A percentile compares a stretch with the other conserved stretches of the same genome.
Evolutionary conservation across 2,329 filamentous ascomycete species (phyloP).

Genomic region (Dothideomycetes sp.): DNA sequence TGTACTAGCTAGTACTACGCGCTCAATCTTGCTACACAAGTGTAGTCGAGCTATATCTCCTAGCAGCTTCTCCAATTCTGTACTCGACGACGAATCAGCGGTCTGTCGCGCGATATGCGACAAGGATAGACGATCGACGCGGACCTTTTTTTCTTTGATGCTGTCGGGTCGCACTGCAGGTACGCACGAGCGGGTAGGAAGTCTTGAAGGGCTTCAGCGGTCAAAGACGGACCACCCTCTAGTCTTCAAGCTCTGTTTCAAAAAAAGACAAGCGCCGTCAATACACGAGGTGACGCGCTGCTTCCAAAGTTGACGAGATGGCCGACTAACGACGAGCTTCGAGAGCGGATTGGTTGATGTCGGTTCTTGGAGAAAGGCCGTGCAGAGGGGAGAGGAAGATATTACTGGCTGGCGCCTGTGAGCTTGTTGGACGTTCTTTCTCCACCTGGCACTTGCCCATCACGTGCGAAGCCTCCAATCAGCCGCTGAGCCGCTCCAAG

Average conservation of each 20-base stretch:
- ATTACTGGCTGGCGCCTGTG: conserved; percentile 14
- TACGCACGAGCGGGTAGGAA: conserved; percentile 10
- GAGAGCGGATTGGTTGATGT: conserved; percentile 9
- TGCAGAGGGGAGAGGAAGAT: conserved; percentile 4
- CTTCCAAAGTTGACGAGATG: no score
- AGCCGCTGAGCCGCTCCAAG: no score
- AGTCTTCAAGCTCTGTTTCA: no score
- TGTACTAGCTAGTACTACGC: no score
- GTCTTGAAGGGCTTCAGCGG: conserved; percentile 3
- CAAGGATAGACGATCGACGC: neutral
- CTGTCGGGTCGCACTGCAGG: conserved; percentile 9
- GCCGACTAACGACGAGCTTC: conserved; percentile 1
- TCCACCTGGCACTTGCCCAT: no score
- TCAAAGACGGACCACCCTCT: no score
- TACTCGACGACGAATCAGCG: neutral
- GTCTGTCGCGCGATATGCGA: neutral
- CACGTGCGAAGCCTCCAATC: conserved; percentile 2
- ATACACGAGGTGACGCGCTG: no score
- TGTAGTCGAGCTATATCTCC: neutral
- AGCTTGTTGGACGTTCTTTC: no score
- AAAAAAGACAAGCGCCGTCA: neutral
- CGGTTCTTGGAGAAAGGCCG: conserved; percentile 7
- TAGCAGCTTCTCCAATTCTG: conserved; percentile 1
- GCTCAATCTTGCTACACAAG: neutral
- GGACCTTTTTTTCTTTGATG: no score